A percentile compares a stretch with the other conserved stretches of the same genome.
phyloP scores from a whole-genome alignment of 345 rosid species.

The Pugionium dolabratum region DNA sequence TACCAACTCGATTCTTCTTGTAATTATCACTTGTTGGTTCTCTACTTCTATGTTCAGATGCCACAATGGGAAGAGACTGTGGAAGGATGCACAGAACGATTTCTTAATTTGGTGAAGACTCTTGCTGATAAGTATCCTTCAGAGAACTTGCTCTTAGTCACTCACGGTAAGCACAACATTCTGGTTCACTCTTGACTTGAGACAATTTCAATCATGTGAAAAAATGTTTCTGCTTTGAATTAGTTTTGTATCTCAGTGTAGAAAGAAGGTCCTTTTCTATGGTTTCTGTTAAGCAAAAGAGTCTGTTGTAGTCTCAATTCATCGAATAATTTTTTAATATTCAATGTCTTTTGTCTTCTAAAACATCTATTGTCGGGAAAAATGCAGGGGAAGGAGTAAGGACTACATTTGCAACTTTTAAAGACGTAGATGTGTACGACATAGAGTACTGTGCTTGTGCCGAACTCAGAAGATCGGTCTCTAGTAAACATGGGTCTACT shows the following conservation, averaged over 20 bases:
- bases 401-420: constrained; percentile 57
- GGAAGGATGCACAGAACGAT: constrained; percentile 48
- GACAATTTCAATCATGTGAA: background rate
- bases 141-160: constrained; percentile 76
- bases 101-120: constrained; percentile 45
- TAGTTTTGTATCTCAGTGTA: background rate
- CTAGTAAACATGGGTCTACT: constrained; percentile 28
- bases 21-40: background rate
- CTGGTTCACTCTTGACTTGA: background rate
- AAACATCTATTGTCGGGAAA: background rate
- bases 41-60: constrained; percentile 41
- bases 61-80: constrained; percentile 74
- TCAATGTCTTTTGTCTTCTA: background rate
- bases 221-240: background rate
- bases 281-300: constrained; percentile 6
- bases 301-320: background rate
- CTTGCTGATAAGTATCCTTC: constrained; percentile 80
- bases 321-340: background rate
- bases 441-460: constrained; percentile 76
- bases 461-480: constrained; percentile 55
- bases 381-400: constrained; percentile 86
- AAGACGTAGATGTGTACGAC: constrained; percentile 48
- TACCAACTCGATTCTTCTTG: background rate
- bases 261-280: background rate
- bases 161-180: constrained; percentile 58